These are phyloP conservation scores for Aspergillus fijiensis DNA, from an alignment of 2,329 filamentous ascomycete species.

Conservation along the genomic window DNA sequence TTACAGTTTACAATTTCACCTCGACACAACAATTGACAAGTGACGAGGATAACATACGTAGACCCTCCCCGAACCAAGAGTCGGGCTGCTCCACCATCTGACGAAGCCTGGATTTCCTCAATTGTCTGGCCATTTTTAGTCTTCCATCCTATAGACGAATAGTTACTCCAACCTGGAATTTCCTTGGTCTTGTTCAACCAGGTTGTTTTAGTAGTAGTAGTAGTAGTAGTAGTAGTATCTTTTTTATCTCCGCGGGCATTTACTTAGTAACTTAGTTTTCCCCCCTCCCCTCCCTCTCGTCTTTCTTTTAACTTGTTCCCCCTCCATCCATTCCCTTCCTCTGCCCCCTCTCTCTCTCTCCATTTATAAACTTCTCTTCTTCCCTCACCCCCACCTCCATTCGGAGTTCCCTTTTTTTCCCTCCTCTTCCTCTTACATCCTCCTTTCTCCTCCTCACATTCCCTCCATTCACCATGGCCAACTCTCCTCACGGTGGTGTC, in stretches of 20 bases:
- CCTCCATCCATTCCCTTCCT: constrained; percentile 1
- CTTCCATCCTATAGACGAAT: background rate
- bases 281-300: background rate
- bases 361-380: background rate
- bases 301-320: background rate
- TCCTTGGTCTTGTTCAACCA: background rate
- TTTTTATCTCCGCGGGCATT: constrained; percentile 10
- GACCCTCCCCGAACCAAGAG: constrained; percentile 12
- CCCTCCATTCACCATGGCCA: constrained; percentile 44
- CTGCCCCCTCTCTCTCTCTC: background rate
- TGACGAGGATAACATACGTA: constrained; percentile 14
- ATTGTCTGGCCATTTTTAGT: constrained; percentile 9
- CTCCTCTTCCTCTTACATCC: constrained; percentile 8
- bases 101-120: constrained; percentile 9
- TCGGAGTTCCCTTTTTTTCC: background rate
- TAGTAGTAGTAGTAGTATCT: background rate
- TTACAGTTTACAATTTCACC: too few species aligned
- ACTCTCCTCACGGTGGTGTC: constrained; percentile 77
- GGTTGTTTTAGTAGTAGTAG: background rate
- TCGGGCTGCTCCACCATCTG: constrained; percentile 15
- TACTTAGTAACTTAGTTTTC: background rate
- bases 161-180: background rate
- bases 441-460: constrained; percentile 8
- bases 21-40: background rate
- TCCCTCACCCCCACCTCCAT: background rate